Evolutionary conservation across 2,329 filamentous ascomycete genomes (phyloP).

Genomic region (Colletotrichum cordylinicola): DNA sequence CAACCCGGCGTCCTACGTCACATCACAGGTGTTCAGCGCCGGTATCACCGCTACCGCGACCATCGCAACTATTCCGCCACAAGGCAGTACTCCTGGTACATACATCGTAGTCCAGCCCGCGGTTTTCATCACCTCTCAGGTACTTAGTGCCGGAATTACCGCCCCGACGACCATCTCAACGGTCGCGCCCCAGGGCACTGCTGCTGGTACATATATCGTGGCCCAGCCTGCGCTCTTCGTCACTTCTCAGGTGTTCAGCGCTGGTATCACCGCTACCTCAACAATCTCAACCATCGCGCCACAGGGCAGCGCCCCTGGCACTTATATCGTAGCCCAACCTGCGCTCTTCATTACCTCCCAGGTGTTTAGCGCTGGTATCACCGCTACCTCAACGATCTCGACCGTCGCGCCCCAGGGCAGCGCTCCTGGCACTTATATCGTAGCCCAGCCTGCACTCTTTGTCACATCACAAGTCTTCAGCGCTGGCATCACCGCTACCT

Average conservation of each 20-base stretch:
- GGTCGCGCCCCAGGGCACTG: background rate
- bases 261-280: background rate
- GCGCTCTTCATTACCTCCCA: background rate
- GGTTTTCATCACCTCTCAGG: background rate
- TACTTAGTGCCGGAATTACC: background rate
- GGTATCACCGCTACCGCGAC: background rate
- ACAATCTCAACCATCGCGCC: background rate
- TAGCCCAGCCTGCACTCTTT: background rate
- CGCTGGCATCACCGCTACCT: background rate
- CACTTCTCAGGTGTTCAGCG: background rate
- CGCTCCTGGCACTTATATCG: background rate
- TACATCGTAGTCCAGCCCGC: background rate
- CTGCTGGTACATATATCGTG: conserved; percentile 5
- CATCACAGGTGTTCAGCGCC: background rate
- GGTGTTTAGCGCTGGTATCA: background rate
- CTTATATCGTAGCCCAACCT: background rate
- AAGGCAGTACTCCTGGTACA: background rate
- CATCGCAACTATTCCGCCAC: background rate
- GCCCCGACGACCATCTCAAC: background rate
- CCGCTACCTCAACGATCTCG: background rate
- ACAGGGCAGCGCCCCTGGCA: background rate
- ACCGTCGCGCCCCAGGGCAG: background rate
- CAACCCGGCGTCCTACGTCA: background rate
- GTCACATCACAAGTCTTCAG: background rate
- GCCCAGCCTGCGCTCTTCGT: background rate